Percentiles rank a stretch among this genome's conserved stretches.
Conservation (phyloP, 208 protist genomes). For the Leishmania martiniquensis region DNA sequence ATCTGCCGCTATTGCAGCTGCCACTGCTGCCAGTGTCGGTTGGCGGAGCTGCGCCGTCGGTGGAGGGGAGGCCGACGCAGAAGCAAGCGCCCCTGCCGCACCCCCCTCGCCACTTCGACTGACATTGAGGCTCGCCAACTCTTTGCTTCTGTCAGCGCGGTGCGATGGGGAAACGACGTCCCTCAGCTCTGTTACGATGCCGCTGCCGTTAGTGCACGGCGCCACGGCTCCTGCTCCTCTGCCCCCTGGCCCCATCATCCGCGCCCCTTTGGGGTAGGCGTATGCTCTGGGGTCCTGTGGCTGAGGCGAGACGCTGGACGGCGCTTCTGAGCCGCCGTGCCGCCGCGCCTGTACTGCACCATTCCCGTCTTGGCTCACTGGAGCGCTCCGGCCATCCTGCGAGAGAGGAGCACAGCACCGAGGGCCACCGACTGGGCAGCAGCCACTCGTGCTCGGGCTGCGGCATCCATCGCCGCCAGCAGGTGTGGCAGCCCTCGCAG, state of each 20-base stretch:
- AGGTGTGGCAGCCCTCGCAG: background rate
- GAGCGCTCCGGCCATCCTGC: slow-evolving; percentile 1
- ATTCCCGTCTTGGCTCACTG: background rate
- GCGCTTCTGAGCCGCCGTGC: background rate
- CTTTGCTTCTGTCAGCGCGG: background rate
- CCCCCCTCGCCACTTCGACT: background rate
- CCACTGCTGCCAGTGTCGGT: background rate
- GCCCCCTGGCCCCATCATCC: background rate
- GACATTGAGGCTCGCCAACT: background rate
- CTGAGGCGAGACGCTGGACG: slow-evolving; percentile 30
- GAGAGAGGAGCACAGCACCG: background rate
- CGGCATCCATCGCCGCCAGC: background rate
- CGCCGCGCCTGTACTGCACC: background rate
- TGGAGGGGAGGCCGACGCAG: background rate
- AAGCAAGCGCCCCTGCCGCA: background rate
- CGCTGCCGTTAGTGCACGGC: background rate
- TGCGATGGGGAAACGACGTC: background rate
- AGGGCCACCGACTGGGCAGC: slow-evolving; percentile 11
- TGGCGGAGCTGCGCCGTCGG: background rate
- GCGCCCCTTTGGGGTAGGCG: background rate
- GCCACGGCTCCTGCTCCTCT: background rate
- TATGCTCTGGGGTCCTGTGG: slow-evolving; percentile 24
- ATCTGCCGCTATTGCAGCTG: background rate
- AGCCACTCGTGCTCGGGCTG: slow-evolving; percentile 12
- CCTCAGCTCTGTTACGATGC: background rate